phyloP scores from a whole-genome alignment of 2,329 filamentous ascomycete species.

The Penicillium sp. region DNA sequence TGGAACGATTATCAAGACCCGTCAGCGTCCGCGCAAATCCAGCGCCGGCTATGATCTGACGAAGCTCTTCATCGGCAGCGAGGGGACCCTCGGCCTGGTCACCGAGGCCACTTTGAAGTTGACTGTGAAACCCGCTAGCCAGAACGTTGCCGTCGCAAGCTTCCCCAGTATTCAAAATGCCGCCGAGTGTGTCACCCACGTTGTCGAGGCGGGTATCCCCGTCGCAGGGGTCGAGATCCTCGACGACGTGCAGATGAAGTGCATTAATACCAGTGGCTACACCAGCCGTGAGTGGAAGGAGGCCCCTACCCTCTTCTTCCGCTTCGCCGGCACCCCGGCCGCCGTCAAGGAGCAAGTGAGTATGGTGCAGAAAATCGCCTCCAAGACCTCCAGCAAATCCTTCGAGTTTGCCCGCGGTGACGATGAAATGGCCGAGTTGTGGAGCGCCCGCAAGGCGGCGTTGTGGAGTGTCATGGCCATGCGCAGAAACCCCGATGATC shows the following conservation, averaged over 20 bases:
- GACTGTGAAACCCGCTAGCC: constrained; percentile 76
- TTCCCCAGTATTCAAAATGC: constrained; percentile 69
- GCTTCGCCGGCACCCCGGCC: constrained; percentile 68
- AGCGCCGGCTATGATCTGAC: constrained; percentile 92
- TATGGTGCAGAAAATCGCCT: constrained; percentile 63
- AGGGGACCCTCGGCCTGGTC: constrained; percentile 87
- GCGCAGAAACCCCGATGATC: constrained; percentile 61
- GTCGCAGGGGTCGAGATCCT: constrained; percentile 92
- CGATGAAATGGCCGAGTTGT: constrained; percentile 69
- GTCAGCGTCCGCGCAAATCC: constrained; percentile 84
- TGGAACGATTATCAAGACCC: constrained; percentile 85
- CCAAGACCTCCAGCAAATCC: constrained; percentile 56
- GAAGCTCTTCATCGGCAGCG: constrained; percentile 84
- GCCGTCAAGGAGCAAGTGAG: constrained; percentile 66
- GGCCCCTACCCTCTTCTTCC: constrained; percentile 73
- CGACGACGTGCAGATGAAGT: constrained; percentile 86
- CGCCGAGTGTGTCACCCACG: constrained; percentile 76
- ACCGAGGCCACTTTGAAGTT: constrained; percentile 90
- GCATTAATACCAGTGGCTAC: constrained; percentile 60
- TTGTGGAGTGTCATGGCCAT: constrained; percentile 73
- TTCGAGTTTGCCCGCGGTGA: constrained; percentile 70
- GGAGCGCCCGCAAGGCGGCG: constrained; percentile 75
- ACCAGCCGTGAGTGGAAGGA: constrained; percentile 65
- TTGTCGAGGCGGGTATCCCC: constrained; percentile 79
- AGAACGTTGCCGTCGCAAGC: constrained; percentile 76